Conservation (phyloP, 345 rosid species). For the Pistacia atlantica region DNA sequence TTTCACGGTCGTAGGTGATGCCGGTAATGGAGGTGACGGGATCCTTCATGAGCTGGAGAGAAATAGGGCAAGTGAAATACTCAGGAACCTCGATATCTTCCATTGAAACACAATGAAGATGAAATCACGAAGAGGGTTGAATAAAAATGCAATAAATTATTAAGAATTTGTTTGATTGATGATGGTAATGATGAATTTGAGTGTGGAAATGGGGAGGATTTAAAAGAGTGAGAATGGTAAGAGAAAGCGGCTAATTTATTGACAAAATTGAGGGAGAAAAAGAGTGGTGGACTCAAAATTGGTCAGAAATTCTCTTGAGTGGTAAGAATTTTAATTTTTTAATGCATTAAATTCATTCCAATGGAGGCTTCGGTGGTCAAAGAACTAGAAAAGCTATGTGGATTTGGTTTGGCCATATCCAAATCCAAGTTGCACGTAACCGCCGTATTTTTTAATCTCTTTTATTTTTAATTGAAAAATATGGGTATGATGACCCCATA, state of each 20-base stretch:
- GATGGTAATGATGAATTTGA: background rate
- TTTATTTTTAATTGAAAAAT: no score
- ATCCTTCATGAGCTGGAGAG: constrained; percentile 84
- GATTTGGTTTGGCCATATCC: background rate
- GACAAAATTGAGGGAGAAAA: constrained; percentile 5
- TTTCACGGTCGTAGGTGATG: constrained; percentile 80
- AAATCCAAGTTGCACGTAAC: background rate
- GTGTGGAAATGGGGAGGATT: background rate
- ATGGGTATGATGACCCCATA: no score
- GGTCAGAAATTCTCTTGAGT: constrained; percentile 15
- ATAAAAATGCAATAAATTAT: no score
- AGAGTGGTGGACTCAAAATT: background rate
- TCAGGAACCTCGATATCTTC: constrained; percentile 64
- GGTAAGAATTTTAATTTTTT: background rate
- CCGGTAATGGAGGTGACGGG: constrained; percentile 78
- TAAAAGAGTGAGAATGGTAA: constrained; percentile 22
- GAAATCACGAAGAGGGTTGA: no score
- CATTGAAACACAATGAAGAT: constrained; percentile 16
- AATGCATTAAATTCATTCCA: constrained; percentile 9
- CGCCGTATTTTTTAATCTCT: background rate
- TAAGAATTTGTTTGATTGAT: background rate
- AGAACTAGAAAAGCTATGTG: background rate
- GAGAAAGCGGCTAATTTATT: constrained; percentile 32
- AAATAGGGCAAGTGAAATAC: constrained; percentile 78
- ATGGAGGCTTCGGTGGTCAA: constrained; percentile 13